These are phyloP conservation scores for Evernia prunastri DNA, from an alignment of 495 filamentous ascomycete species.

Conservation along the genomic window DNA sequence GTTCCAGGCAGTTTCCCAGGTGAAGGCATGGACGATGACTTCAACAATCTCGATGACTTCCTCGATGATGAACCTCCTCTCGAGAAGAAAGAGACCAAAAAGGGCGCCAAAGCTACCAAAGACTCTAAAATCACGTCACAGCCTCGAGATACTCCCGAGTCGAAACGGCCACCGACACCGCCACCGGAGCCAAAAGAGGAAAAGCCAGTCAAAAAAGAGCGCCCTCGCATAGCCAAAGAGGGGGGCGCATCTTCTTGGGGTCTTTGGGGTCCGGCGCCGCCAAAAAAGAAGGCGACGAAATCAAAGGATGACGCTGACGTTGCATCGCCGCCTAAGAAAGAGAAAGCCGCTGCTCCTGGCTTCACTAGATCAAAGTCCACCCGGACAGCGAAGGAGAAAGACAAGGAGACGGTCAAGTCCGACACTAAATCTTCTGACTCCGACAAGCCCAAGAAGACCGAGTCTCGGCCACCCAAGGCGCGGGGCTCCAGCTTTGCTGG, in stretches of 20 bases:
- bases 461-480: constrained; percentile 25
- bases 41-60: constrained; percentile 22
- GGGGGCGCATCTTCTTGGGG: constrained; percentile 49
- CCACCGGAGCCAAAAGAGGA: constrained; percentile 44
- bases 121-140: constrained; percentile 22
- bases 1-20: constrained; percentile 41
- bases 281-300: constrained; percentile 42
- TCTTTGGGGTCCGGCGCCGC: constrained; percentile 50
- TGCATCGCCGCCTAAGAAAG: constrained; percentile 23
- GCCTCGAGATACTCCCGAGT: constrained; percentile 25
- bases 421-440: constrained; percentile 50
- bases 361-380: constrained; percentile 47
- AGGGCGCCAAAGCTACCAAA: constrained; percentile 27
- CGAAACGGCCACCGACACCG: constrained; percentile 45
- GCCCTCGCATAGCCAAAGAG: constrained; percentile 48
- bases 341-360: constrained; percentile 32
- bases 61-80: constrained; percentile 27
- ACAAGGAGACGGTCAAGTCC: constrained; percentile 43
- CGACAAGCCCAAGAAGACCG: constrained; percentile 45
- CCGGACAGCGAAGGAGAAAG: constrained; percentile 41
- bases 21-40: constrained; percentile 28
- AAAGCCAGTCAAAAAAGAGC: constrained; percentile 52
- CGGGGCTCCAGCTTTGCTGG: constrained; percentile 35
- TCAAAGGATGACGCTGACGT: constrained; percentile 32
- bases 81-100: constrained; percentile 32